Evolutionary conservation across 1,139 yeast species (phyloP), one percentile per base, ranked within the genome.

Genomic region (Sugiyamaella paludigena): DNA sequence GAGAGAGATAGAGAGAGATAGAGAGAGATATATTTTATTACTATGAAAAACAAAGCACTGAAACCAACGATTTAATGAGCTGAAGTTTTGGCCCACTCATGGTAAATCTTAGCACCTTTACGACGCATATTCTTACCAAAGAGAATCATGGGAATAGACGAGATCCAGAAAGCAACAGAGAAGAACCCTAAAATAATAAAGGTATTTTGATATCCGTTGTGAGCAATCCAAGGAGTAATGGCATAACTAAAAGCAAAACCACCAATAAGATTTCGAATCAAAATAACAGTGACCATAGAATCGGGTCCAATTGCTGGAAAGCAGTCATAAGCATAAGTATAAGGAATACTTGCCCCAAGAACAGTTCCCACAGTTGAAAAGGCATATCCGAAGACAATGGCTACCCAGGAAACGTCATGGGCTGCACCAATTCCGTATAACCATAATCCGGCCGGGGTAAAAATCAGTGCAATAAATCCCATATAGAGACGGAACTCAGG

Each of bases 351-450:
- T 33, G 79, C 73, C 55, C 78, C 76, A 0, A 80, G 81, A 3
- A 41, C 38, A 2, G 51, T 35, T 11, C 49, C 51, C 2, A 43
- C 48, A 4, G 48, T 45, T 24, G 72, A 62, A 34, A 78, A 9
- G 57, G 65, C 57, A 58, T 57, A 33, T 7, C 63, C 66, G 43
- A 64, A 49, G 16, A 55, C 59, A 19, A 61, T 58, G 4, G 58
- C 79, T 78, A 76, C 78, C 80, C 88, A 81, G 72, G 79, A 74
- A 51, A 77, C 66, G 33, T 72, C 71, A 48, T 78, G 80, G 9
- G 83, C 85, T 7, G 82, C 74, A 16, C 94, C 94, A 35, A 84
- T 81, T 37, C 94, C 95, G 70, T 85, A 86, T 75, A 86, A 73
- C 57, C 86, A 72, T 49, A 85, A 67, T 6, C 94, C 94, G 7